Conservation (phyloP, 1,284 basidiomycete genomes). For the Vanrija humicola region DNA sequence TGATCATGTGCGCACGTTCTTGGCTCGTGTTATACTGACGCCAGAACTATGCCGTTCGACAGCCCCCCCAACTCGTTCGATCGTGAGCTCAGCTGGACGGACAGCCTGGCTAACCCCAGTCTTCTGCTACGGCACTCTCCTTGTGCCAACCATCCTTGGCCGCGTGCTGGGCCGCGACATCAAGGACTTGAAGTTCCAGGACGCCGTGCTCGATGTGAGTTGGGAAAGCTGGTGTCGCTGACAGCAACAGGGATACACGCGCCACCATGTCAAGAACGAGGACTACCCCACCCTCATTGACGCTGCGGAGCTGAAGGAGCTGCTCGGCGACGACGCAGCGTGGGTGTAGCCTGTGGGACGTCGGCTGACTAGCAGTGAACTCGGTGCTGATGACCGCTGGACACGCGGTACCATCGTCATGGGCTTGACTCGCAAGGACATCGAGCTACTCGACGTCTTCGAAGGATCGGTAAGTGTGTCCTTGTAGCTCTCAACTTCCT, state of each 20-base stretch:
- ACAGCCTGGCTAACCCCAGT: constrained; percentile 36
- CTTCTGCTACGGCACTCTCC: constrained; percentile 83
- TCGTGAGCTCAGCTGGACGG: constrained; percentile 11
- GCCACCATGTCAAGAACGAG: constrained; percentile 59
- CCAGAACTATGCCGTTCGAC: too few relatives aligned
- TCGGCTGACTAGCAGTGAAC: constrained; percentile 34
- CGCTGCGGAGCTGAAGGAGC: constrained; percentile 6
- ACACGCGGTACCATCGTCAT: constrained; percentile 68
- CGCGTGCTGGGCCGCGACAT: constrained; percentile 62
- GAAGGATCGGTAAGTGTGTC: constrained; percentile 55
- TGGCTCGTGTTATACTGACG: background rate
- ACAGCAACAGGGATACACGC: constrained; percentile 61
- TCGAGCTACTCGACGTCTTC: constrained; percentile 64
- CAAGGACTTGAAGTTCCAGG: constrained; percentile 57
- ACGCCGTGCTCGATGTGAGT: constrained; percentile 55
- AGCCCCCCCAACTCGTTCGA: too few relatives aligned
- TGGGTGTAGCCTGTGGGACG: constrained; percentile 12
- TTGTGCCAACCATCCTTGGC: constrained; percentile 65
- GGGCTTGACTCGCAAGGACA: constrained; percentile 60
- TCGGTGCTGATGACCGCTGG: constrained; percentile 51
- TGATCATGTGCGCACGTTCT: background rate
- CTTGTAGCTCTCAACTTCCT: too few relatives aligned
- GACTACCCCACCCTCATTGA: too few relatives aligned
- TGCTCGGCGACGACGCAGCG: constrained; percentile 11
- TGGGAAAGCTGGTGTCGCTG: constrained; percentile 1